These are phyloP conservation scores for Mucor mucedo DNA, from an alignment of 371 early-diverging fungal genomes.

Conservation along the genomic window DNA sequence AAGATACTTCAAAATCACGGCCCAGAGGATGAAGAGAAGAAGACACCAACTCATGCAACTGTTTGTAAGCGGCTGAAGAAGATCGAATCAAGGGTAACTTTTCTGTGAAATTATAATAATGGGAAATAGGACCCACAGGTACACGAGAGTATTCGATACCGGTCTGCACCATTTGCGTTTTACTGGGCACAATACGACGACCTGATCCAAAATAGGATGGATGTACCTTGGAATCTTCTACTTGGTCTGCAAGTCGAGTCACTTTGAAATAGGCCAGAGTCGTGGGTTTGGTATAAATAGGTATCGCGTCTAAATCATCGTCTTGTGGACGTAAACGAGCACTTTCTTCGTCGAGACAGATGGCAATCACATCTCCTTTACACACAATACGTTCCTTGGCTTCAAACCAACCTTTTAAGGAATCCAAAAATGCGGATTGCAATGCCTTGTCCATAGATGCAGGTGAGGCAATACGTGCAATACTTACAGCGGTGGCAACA, in stretches of 20 bases:
- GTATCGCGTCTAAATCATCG: slow-evolving; percentile 4
- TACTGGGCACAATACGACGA: slow-evolving; percentile 61
- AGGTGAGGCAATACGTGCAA: slow-evolving; percentile 81
- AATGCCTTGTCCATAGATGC: slow-evolving; percentile 72
- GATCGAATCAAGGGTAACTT: slow-evolving; percentile 42
- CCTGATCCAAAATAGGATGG: slow-evolving; percentile 49
- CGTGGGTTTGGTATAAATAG: slow-evolving; percentile 25
- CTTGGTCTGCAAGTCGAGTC: slow-evolving; percentile 36
- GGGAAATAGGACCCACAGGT: slow-evolving; percentile 51
- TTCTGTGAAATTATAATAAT: slow-evolving; percentile 40
- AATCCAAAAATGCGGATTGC: slow-evolving; percentile 65
- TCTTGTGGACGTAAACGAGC: slow-evolving; percentile 31
- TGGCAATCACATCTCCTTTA: slow-evolving; percentile 75
- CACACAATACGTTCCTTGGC: slow-evolving; percentile 71
- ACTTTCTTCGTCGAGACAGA: slow-evolving; percentile 64
- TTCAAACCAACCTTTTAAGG: slow-evolving; percentile 73
- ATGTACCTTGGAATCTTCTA: slow-evolving; percentile 28
- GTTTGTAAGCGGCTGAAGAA: slow-evolving; percentile 30
- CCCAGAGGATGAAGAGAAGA: slow-evolving; percentile 81
- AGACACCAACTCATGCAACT: slow-evolving; percentile 61
- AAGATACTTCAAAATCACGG: slow-evolving; percentile 67
- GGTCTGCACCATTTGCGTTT: slow-evolving; percentile 68
- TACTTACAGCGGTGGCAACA: slow-evolving; percentile 67
- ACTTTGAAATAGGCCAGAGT: slow-evolving; percentile 64
- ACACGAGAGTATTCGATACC: slow-evolving; percentile 70